phyloP scores from a whole-genome alignment of 1,139 yeast species.

The Candida labiduridarum region DNA sequence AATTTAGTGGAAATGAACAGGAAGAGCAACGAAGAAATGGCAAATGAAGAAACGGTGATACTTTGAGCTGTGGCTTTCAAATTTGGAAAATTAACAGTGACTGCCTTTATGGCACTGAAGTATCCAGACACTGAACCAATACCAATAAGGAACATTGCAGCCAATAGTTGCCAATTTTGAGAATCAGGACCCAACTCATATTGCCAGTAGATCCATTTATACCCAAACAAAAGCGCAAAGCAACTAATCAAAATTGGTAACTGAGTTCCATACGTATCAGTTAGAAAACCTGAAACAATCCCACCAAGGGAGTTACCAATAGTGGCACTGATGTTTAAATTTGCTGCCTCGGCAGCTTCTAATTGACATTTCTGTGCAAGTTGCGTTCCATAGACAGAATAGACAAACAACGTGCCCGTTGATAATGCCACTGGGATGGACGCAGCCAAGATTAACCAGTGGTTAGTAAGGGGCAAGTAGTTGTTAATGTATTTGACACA shows the following conservation, averaged over 20 bases:
- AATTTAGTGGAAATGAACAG: constrained; percentile 25
- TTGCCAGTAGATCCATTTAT: constrained; percentile 28
- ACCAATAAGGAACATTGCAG: constrained; percentile 35
- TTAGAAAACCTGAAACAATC: constrained; percentile 31
- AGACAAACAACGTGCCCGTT: constrained; percentile 37
- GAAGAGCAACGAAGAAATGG: constrained; percentile 35
- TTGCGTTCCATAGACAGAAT: constrained; percentile 36
- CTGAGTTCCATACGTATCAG: constrained; percentile 38
- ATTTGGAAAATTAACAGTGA: constrained; percentile 34
- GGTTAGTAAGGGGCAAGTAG: constrained; percentile 30
- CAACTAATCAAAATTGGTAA: constrained; percentile 34
- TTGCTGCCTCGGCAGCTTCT: constrained; percentile 31
- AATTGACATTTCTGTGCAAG: constrained; percentile 32
- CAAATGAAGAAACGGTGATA: constrained; percentile 40
- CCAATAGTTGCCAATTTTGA: constrained; percentile 20
- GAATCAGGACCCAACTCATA: constrained; percentile 22
- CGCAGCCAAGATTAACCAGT: constrained; percentile 27
- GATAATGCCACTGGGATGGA: constrained; percentile 37
- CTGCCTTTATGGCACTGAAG: constrained; percentile 39
- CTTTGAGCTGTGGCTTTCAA: constrained; percentile 39
- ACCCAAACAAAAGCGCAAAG: constrained; percentile 27
- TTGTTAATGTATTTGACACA: constrained; percentile 21
- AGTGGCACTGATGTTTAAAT: constrained; percentile 33
- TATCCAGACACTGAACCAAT: constrained; percentile 37
- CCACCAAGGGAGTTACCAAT: constrained; percentile 38